These are phyloP conservation scores for Alternaria sp. DNA, from an alignment of 2,329 filamentous ascomycete species.

Conservation along the genomic window DNA sequence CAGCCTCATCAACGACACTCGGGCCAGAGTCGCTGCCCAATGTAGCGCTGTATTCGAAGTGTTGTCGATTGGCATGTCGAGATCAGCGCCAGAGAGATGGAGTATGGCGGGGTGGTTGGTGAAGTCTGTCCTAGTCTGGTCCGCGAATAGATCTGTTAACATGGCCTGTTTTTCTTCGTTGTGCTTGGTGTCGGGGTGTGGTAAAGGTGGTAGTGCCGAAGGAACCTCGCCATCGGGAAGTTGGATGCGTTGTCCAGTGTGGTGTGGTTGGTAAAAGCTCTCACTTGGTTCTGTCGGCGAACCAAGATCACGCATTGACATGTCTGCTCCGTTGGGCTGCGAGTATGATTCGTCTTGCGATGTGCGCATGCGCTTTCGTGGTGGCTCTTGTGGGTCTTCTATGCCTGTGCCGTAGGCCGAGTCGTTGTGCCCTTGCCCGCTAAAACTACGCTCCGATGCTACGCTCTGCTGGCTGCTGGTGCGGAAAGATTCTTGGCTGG, in stretches of 20 bases:
- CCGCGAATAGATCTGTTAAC: conserved; percentile 73
- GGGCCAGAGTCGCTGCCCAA: conserved; percentile 93
- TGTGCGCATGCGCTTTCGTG: conserved; percentile 76
- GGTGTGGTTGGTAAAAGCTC: conserved; percentile 65
- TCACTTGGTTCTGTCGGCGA: conserved; percentile 84
- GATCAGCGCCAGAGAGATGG: conserved; percentile 77
- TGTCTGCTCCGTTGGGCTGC: conserved; percentile 60
- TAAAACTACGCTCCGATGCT: conserved; percentile 77
- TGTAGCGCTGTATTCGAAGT: conserved; percentile 91
- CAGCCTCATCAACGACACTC: conserved; percentile 81
- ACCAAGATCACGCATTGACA: conserved; percentile 65
- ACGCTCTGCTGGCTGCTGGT: conserved; percentile 84
- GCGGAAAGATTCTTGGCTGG: conserved; percentile 71
- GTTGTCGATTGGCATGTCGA: conserved; percentile 91
- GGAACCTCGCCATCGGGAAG: conserved; percentile 63
- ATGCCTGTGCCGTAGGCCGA: conserved; percentile 71
- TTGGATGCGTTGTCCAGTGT: conserved; percentile 57
- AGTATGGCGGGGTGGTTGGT: conserved; percentile 80
- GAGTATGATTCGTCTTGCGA: conserved; percentile 52
- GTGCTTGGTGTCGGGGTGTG: conserved; percentile 66
- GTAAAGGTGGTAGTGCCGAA: conserved; percentile 71
- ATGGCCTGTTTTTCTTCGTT: conserved; percentile 84
- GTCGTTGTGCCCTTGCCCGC: conserved; percentile 62
- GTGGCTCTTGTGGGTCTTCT: conserved; percentile 73
- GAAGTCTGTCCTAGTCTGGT: conserved; percentile 71